Evolutionary conservation across 2,329 filamentous ascomycete genomes (phyloP), one percentile per base, ranked within the genome.

Genomic region (Gaeumannomyces sp.): DNA sequence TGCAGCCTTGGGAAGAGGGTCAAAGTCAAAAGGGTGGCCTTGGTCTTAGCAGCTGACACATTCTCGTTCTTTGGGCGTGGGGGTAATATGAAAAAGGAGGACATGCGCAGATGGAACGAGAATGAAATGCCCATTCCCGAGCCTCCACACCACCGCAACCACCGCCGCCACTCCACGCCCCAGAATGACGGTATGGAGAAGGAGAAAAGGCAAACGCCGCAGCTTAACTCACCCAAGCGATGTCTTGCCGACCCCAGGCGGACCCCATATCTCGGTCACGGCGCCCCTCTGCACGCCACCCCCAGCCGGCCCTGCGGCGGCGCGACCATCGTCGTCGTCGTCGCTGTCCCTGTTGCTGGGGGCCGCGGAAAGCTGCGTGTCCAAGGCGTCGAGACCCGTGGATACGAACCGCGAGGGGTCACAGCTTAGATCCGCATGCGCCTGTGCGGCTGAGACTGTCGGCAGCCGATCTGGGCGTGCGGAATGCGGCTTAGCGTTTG

Each of bases 191-290:
- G 11, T 27, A n/a, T 45, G n/a, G 45, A 61, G 33, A 7, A 61
- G 19, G 22, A n/a, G 13, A 19, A 28, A 38, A 45, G 60, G 33
- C 8, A 38, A 38, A 61, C 11, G 38, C 3, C 4, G 8, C 38
- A 8, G 38, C 1, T 53, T n/a, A 13, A 77, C 85, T 77, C 81
- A 94, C 90, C 89, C 90, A 70, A 97, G 79, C 16, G 89, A 83
- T 4, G 92, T 96, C 80, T 96, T 97, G 35, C 93, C 94, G 31
- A 85, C 85, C 1, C 93, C 93, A 11, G 92, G 89, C 14, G 93
- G 92, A 0, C 94, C 94, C 84, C 91, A 96, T 62, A 97, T 79
- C 76, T 98, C 94, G 4, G 90, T 91, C 58, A 97, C 82, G 74
- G 92, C 90, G 19, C 93, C 92, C 65, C 88, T 85, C 66, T 83